Conservation (phyloP, 768 basidiomycete species). For the Trichaptum fuscoviolaceum region DNA sequence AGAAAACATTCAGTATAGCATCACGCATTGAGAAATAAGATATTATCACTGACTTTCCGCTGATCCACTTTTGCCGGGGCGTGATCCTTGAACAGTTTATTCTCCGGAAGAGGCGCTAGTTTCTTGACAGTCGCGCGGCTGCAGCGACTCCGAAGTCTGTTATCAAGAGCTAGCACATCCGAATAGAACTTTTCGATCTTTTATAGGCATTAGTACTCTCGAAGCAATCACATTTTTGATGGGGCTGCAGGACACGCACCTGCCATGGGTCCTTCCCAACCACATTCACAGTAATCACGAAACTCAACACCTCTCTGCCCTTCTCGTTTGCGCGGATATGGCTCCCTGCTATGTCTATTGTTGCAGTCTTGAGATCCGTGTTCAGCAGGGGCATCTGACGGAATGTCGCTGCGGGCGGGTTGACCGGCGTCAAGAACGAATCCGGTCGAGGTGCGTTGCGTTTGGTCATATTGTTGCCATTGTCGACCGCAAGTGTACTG, state of each 20-base stretch:
- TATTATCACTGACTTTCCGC: constrained; percentile 62
- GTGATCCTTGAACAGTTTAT: constrained; percentile 93
- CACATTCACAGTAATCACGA: constrained; percentile 73
- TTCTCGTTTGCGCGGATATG: constrained; percentile 85
- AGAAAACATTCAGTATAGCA: background rate
- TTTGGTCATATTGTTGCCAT: background rate
- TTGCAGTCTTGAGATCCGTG: constrained; percentile 68
- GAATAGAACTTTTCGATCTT: constrained; percentile 89
- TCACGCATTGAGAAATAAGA: background rate
- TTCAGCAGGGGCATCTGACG: constrained; percentile 69
- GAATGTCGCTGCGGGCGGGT: constrained; percentile 42
- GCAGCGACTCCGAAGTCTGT: constrained; percentile 52
- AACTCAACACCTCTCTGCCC: constrained; percentile 89
- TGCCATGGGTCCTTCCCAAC: constrained; percentile 66
- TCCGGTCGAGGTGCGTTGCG: constrained; percentile 1
- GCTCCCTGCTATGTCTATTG: constrained; percentile 68
- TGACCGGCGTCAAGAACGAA: constrained; percentile 2
- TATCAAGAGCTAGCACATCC: constrained; percentile 86
- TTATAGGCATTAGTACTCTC: constrained; percentile 25
- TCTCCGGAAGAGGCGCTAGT: constrained; percentile 81
- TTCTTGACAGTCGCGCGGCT: constrained; percentile 56
- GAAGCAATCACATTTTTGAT: constrained; percentile 1
- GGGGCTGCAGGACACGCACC: background rate
- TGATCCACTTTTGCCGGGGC: constrained; percentile 96
- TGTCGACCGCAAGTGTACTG: background rate